phyloP scores from a whole-genome alignment of 2,329 filamentous ascomycete genomes.

The Microdochium paspali region DNA sequence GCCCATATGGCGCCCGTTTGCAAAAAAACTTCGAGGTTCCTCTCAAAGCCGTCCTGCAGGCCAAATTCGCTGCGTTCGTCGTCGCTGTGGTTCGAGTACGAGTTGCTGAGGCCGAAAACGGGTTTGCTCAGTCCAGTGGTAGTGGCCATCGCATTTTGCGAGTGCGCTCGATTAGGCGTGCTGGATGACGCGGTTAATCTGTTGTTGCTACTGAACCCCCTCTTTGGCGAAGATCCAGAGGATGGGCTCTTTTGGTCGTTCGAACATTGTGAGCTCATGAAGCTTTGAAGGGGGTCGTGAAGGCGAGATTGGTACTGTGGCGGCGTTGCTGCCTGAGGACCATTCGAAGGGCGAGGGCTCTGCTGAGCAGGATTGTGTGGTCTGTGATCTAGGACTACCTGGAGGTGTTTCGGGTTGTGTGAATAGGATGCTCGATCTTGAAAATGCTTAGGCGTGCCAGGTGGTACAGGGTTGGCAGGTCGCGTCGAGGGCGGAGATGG shows the following conservation, averaged over 20 bases:
- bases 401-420: neutral
- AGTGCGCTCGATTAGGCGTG: too few species aligned
- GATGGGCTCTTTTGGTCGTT: too few species aligned
- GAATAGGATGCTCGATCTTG: neutral
- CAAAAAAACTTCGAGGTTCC: slow-evolving; percentile 33
- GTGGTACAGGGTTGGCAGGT: too few species aligned
- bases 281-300: too few species aligned
- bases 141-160: too few species aligned
- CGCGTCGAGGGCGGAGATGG: too few species aligned
- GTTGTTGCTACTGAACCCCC: too few species aligned
- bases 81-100: slow-evolving; percentile 3
- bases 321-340: neutral
- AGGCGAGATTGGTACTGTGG: neutral
- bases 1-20: slow-evolving; percentile 23
- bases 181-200: too few species aligned
- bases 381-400: neutral
- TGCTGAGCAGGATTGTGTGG: neutral
- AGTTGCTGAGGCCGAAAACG: neutral
- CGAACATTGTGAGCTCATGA: too few species aligned
- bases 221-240: too few species aligned
- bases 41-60: slow-evolving; percentile 35
- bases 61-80: slow-evolving; percentile 6
- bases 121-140: too few species aligned
- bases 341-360: neutral
- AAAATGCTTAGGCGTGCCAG: too few species aligned